Conservation (phyloP, 2,329 filamentous ascomycete genomes). For the Zymoseptoria brevis region DNA sequence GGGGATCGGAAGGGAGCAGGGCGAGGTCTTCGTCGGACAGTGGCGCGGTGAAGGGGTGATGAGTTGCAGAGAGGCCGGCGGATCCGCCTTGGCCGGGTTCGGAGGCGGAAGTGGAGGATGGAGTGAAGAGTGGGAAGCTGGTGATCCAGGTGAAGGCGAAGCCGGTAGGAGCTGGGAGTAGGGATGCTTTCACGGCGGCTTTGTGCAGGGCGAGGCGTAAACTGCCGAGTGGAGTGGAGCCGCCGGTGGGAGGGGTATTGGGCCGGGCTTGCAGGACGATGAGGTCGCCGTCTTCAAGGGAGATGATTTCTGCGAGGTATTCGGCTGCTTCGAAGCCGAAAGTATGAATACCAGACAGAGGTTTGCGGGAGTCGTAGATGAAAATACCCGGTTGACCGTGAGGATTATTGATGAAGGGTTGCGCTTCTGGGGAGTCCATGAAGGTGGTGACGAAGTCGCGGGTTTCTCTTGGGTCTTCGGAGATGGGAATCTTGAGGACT, state of each 20-base stretch:
- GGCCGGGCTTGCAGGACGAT: slow-evolving; percentile 73
- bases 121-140: slow-evolving; percentile 89
- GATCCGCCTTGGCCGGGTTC: slow-evolving; percentile 73
- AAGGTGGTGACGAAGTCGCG: slow-evolving; percentile 59
- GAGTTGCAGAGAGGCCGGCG: slow-evolving; percentile 75
- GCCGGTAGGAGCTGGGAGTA: slow-evolving; percentile 44
- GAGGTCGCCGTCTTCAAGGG: slow-evolving; percentile 64
- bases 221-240: slow-evolving; percentile 65
- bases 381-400: slow-evolving; percentile 76
- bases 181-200: slow-evolving; percentile 54
- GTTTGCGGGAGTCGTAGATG: slow-evolving; percentile 63
- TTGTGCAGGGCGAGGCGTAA: slow-evolving; percentile 64
- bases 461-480: slow-evolving; percentile 46
- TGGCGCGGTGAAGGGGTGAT: slow-evolving; percentile 94
- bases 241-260: slow-evolving; percentile 57
- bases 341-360: slow-evolving; percentile 66
- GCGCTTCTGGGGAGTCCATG: slow-evolving; percentile 56
- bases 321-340: slow-evolving; percentile 67
- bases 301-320: slow-evolving; percentile 45
- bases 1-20: slow-evolving; percentile 62
- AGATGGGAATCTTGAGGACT: slow-evolving; percentile 58
- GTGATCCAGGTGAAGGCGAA: slow-evolving; percentile 78
- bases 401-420: slow-evolving; percentile 57
- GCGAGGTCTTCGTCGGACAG: slow-evolving; percentile 64
- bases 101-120: slow-evolving; percentile 43